Evolutionary conservation across 192 early-diverging fungal species (phyloP).

Genomic region (Coemansia nantahalensis): DNA sequence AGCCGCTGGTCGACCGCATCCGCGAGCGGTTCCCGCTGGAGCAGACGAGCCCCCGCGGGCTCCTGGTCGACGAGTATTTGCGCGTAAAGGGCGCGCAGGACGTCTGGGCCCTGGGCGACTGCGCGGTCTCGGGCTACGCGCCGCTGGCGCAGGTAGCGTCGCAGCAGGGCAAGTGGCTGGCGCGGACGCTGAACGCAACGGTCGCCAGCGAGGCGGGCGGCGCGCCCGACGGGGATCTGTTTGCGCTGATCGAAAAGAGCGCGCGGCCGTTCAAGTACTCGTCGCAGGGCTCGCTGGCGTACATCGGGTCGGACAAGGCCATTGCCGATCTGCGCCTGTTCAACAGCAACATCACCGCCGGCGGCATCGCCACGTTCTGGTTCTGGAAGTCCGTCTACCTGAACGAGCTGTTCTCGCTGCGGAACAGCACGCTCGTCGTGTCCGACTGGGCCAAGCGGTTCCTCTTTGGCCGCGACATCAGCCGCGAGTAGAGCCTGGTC

Average conservation of each 20-base stretch:
- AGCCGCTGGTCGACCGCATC: slow-evolving; percentile 58
- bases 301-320: slow-evolving; percentile 92
- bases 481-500: slow-evolving; percentile 67
- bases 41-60: slow-evolving; percentile 54
- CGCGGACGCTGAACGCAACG: slow-evolving; percentile 60
- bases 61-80: slow-evolving; percentile 73
- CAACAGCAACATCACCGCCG: slow-evolving; percentile 62
- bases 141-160: slow-evolving; percentile 89
- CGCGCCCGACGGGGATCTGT: slow-evolving; percentile 19
- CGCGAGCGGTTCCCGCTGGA: slow-evolving; percentile 34
- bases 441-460: slow-evolving; percentile 92
- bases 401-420: slow-evolving; percentile 77
- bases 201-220: background rate
- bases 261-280: slow-evolving; percentile 73
- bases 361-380: slow-evolving; percentile 69
- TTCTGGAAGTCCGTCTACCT: slow-evolving; percentile 77
- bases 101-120: slow-evolving; percentile 89
- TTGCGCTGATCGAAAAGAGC: slow-evolving; percentile 24
- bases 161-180: slow-evolving; percentile 86
- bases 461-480: slow-evolving; percentile 89
- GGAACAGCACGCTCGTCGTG: slow-evolving; percentile 78
- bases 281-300: slow-evolving; percentile 84
- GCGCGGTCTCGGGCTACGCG: slow-evolving; percentile 73
- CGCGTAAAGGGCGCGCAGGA: slow-evolving; percentile 68
- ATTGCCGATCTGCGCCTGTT: slow-evolving; percentile 90